Evolutionary conservation across 2,329 filamentous ascomycete species (phyloP).

Genomic region (Aschersonia sp.): DNA sequence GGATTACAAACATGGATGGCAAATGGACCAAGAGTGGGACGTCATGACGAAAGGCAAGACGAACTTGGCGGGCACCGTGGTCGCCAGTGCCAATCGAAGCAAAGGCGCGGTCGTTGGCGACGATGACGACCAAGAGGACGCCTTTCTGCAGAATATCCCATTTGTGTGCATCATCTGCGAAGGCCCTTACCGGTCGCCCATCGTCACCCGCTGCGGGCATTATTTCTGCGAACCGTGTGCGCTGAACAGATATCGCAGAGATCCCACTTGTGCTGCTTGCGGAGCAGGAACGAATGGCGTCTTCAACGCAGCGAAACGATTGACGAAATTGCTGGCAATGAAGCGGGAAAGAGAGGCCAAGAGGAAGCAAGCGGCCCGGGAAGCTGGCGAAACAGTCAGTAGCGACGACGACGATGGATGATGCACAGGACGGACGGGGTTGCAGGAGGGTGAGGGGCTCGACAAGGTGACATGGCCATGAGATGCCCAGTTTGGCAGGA

Average conservation of each 20-base stretch:
- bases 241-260: constrained; percentile 71
- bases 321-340: constrained; percentile 67
- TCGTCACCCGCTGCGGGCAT: constrained; percentile 83
- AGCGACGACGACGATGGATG: constrained; percentile 20
- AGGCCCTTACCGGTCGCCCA: constrained; percentile 60
- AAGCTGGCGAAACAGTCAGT: constrained; percentile 33
- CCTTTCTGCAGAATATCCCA: constrained; percentile 68
- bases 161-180: constrained; percentile 85
- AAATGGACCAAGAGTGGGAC: constrained; percentile 91
- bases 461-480: no score
- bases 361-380: constrained; percentile 37
- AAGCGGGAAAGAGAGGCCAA: constrained; percentile 49
- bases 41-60: constrained; percentile 60
- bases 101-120: constrained; percentile 19
- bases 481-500: no score
- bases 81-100: constrained; percentile 42
- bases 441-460: no score
- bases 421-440: background rate
- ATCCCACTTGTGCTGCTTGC: constrained; percentile 76
- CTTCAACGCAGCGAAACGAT: constrained; percentile 74
- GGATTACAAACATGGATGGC: constrained; percentile 85
- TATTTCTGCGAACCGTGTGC: constrained; percentile 94
- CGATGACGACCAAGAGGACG: constrained; percentile 43
- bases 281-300: constrained; percentile 75
- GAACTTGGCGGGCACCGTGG: constrained; percentile 42